Evolutionary conservation across 805 yeast genomes (phyloP), one percentile per base, ranked within the genome.

Genomic region (Spathaspora sp.): DNA sequence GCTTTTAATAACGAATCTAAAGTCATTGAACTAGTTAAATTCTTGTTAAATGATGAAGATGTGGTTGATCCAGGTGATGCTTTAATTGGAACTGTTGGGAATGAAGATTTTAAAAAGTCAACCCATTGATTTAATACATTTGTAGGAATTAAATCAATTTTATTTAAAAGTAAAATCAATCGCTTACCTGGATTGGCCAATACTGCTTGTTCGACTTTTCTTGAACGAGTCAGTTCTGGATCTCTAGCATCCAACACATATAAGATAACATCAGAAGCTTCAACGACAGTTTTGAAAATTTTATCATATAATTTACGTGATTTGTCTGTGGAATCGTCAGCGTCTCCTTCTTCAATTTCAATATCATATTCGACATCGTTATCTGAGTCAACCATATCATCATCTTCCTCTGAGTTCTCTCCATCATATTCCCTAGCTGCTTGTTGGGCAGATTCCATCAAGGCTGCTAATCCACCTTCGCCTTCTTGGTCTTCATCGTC

Each of bases 231-330:
- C 17, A 90, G 85, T 68, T 89, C 96, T 50, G 99, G 99, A 69
- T 94, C 97, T 69, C 99, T 85, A 1, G 99, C 97, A 71, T 93
- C 99, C 63, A 93, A 74, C n/a, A 93, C 97, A 64, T 94, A 93
- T 51, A 92, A 76, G 17, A 93, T 77, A 50, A 93, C 97, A 66
- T 93, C 99, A 1, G 97, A 77, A 19, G 91, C 87, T 54, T 91
- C 97, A 19, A 94, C 92, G 38, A 94, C 97, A 14, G 91, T 79
- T 69, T 91, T 92, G 78, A 92, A 93, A 53, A 93, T 84, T 72
- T 92, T 93, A 68, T 93, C 98, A 66, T 87, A 94, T 5, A 97
- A 94, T 67, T 87, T 92, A 67, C 94, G 81, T 11, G 94, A 87
- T 64, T 84, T 85, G 50, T 87, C 96, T 14, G 63, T 61, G 48